phyloP scores from a whole-genome alignment of 2,329 filamentous ascomycete species.

The Sporothrix brasiliensis region DNA sequence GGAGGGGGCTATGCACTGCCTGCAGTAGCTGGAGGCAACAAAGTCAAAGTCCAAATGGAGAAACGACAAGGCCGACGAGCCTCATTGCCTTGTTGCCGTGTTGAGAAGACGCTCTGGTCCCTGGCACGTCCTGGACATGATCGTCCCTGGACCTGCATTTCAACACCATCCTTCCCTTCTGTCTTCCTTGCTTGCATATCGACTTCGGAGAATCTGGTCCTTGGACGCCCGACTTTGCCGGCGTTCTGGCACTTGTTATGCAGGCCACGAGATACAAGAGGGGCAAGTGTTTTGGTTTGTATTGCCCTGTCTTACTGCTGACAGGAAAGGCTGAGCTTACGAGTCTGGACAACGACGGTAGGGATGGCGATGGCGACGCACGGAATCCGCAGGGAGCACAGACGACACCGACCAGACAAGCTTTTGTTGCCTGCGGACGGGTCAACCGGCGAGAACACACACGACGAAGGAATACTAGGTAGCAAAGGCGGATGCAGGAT shows the following conservation, averaged over 20 bases:
- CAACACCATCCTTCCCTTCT: background rate
- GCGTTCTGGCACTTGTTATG: background rate
- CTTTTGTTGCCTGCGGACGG: background rate
- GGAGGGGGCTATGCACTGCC: too few species aligned
- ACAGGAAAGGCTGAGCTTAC: background rate
- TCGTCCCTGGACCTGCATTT: conserved; percentile 18
- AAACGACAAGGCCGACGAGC: background rate
- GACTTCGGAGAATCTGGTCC: too few species aligned
- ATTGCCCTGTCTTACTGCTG: conserved; percentile 4
- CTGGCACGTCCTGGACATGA: background rate
- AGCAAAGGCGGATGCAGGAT: background rate
- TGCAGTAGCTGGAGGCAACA: background rate
- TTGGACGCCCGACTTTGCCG: background rate
- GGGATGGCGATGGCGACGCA: background rate
- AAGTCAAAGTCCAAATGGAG: background rate
- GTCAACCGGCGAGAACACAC: conserved; percentile 12
- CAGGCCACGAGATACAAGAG: conserved; percentile 10
- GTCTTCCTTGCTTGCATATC: background rate
- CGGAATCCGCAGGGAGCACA: background rate
- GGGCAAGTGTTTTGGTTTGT: background rate
- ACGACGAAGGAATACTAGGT: background rate
- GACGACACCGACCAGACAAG: background rate
- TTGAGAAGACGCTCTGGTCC: background rate
- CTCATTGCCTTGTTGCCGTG: background rate
- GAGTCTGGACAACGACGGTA: background rate